Percentiles rank a stretch among this genome's conserved stretches.
phyloP scores from a whole-genome alignment of 306 rosid genomes.

The Trifolium subterraneum region DNA sequence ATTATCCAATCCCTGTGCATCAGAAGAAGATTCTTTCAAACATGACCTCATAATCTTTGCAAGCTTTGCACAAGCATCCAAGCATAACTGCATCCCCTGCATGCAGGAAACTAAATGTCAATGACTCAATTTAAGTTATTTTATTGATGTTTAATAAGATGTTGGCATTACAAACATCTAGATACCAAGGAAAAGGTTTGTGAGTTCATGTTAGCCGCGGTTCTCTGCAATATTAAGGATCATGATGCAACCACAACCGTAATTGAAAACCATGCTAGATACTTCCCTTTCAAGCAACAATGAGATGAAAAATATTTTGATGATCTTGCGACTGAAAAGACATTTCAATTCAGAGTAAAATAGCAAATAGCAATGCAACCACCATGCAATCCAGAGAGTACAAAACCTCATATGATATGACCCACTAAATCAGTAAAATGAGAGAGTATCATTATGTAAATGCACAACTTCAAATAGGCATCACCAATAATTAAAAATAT shows the following conservation, averaged over 20 bases:
- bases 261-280: not conserved
- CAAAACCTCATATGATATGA: too few relatives aligned
- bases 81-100: slow-evolving; percentile 91
- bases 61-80: slow-evolving; percentile 91
- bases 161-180: slow-evolving; percentile 8
- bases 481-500: not conserved
- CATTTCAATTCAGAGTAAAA: too few relatives aligned
- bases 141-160: slow-evolving; percentile 11
- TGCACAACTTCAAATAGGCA: slow-evolving; percentile 10
- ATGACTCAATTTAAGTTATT: not conserved
- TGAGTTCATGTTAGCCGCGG: not conserved
- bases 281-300: slow-evolving; percentile 17
- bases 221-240: not conserved
- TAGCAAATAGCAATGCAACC: too few relatives aligned
- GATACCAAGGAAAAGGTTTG: not conserved
- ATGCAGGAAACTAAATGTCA: slow-evolving; percentile 36
- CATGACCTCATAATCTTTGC: slow-evolving; percentile 81
- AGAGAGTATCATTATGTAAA: slow-evolving; percentile 1
- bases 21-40: slow-evolving; percentile 69
- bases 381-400: too few relatives aligned
- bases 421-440: not conserved
- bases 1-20: slow-evolving; percentile 46
- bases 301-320: not conserved
- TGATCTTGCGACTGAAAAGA: not conserved
- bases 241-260: not conserved